Percentiles rank a stretch among this genome's conserved stretches.
These are phyloP conservation scores for Curvularia eragrostidis DNA, from an alignment of 2,329 filamentous ascomycete species.

Conservation along the genomic window DNA sequence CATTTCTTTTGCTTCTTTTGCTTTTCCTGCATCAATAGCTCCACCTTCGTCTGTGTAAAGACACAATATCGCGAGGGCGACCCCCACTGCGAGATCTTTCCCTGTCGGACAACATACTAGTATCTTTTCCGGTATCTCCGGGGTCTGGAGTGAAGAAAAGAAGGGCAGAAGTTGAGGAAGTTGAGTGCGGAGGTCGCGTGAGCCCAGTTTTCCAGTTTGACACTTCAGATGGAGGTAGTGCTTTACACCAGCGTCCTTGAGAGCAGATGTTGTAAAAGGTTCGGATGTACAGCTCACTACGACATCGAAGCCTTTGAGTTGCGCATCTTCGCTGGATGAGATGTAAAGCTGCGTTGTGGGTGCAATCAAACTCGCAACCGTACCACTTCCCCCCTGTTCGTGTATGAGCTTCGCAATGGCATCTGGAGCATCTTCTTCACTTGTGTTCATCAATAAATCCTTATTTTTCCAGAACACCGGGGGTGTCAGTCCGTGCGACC, in stretches of 20 bases:
- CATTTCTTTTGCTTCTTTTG: slow-evolving; percentile 47
- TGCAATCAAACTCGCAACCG: slow-evolving; percentile 49
- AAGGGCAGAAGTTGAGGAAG: slow-evolving; percentile 69
- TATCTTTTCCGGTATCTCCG: slow-evolving; percentile 13
- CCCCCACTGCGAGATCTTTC: slow-evolving; percentile 79
- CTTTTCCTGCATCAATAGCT: slow-evolving; percentile 17
- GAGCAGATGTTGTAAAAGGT: slow-evolving; percentile 36
- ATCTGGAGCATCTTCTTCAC: slow-evolving; percentile 68
- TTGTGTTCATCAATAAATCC: slow-evolving; percentile 64
- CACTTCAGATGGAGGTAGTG: slow-evolving; percentile 67
- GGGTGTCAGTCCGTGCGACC: slow-evolving; percentile 82
- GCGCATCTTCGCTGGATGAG: slow-evolving; percentile 47
- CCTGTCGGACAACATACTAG: slow-evolving; percentile 75
- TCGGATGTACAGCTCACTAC: slow-evolving; percentile 55
- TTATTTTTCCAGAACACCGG: slow-evolving; percentile 78
- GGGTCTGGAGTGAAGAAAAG: slow-evolving; percentile 29
- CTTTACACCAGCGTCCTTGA: slow-evolving; percentile 42
- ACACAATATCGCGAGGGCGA: slow-evolving; percentile 78
- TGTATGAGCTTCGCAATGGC: slow-evolving; percentile 57
- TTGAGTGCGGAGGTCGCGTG: slow-evolving; percentile 78
- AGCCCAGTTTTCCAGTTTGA: slow-evolving; percentile 76
- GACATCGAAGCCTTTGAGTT: slow-evolving; percentile 49
- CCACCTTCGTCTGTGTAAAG: slow-evolving; percentile 73
- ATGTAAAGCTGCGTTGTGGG: slow-evolving; percentile 53
- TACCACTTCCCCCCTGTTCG: slow-evolving; percentile 18